Evolutionary conservation across 2,329 filamentous ascomycete genomes (phyloP).

Genomic region (Ascochyta koolunga): DNA sequence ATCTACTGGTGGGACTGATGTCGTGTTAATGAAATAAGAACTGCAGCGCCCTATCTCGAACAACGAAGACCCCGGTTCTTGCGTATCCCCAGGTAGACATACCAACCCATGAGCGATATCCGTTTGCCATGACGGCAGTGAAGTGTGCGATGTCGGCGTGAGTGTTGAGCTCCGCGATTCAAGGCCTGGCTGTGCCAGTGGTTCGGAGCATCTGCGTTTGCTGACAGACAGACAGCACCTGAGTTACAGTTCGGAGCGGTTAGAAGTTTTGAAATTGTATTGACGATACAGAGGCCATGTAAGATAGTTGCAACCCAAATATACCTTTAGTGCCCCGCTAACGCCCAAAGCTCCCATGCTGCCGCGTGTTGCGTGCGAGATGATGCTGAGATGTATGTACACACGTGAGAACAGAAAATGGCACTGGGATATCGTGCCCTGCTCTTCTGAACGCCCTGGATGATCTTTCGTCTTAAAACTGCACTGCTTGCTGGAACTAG

Average conservation of each 20-base stretch:
- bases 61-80: neutral
- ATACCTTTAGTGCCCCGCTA: constrained; percentile 14
- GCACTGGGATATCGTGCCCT: constrained; percentile 25
- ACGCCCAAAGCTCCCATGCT: constrained; percentile 32
- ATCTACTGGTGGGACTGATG: neutral
- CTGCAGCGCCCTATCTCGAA: neutral
- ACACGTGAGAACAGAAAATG: constrained; percentile 24
- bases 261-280: constrained; percentile 1
- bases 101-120: neutral
- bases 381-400: constrained; percentile 33
- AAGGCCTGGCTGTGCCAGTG: neutral
- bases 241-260: neutral
- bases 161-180: neutral
- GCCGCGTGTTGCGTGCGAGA: constrained; percentile 16
- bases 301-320: constrained; percentile 1
- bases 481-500: neutral
- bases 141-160: neutral
- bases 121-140: neutral
- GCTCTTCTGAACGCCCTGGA: constrained; percentile 25
- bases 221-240: neutral
- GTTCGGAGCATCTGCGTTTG: neutral
- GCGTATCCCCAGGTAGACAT: neutral
- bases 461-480: constrained; percentile 6
- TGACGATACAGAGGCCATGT: constrained; percentile 13
- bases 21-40: neutral